Base-by-base conservation (phyloP, 1,284 basidiomycete species). In the Moesziomyces sp. region DNA sequence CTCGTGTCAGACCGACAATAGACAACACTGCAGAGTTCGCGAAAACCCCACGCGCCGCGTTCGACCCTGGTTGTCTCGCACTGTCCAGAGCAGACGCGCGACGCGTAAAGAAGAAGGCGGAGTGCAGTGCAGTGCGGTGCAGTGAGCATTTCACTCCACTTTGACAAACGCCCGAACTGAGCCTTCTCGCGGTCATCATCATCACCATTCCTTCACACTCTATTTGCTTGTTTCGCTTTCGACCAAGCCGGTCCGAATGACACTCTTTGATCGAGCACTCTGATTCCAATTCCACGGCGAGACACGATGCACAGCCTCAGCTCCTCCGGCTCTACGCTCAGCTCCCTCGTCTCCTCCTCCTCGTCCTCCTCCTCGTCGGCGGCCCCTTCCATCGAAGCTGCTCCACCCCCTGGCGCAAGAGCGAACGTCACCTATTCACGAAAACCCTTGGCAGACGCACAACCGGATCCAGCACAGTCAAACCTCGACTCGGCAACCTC, bases 381-480 rank as follows among this genome's bases (percentile, higher is more conserved):
- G 30, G 30, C 53, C 9, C 70, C 70, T n/a, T 72, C 69, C 24
- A 54, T 73, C 49, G 46, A 73, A 0, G 46, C 52, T 9, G 52
- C 44, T 5, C 49, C 64, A 8, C 26, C 35, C 9, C 49, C 49
- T 13, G 64, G 46, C 19, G 34, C 60, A 6, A 62, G 64, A 50
- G 50, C 60, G 46, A 73, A 61, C n/a, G 53, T 66, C 18, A 73
- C 70, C 9, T 73, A 73, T 40, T 63, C 64, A 42, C 70, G 64
- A 23, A 73, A 67, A 30, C 52, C 64, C 2, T 5, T 64, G 40
- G 43, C 30, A 9, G 19, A 35, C 16, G 43, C 59, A n/a, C 42
- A 52, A n/a, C 35, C 45, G 35, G 45, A 48, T 30, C 24, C 3
- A 21, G 19, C 6, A 2, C 16, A 11, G 5, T 19, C 30, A 34